Base-by-base conservation (phyloP, 306 rosid genomes). In the Astragalus membranaceus region DNA sequence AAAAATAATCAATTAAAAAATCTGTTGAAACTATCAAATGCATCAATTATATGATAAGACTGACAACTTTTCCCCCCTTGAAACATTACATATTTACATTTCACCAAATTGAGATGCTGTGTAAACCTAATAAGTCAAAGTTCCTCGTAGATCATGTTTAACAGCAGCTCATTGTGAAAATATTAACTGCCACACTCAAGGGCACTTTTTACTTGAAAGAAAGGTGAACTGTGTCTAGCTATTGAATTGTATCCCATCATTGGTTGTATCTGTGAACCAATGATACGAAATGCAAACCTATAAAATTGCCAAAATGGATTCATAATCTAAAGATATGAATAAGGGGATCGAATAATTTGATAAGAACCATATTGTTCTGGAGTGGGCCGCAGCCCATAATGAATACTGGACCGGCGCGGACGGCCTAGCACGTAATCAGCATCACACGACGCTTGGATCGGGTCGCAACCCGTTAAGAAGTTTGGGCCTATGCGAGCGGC, bases 201-300 rank as follows among this genome's bases (percentile, higher is more conserved):
- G 62, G 65, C 7, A 30, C 64, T n/a, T 46, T 67, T 72, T 55
- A 26, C 72, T 71, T 43, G 29, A 43, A 58, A 66, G 67, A 71
- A 64, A 43, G n/a, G 58, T 37, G 64, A 69, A 57, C n/a, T 13
- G 44, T 56, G 5, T 62, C 68, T 57, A 66, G 70, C 53, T 48
- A 44, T 65, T 47, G 57, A 42, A 51, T 7, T 11, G 20, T 13
- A 64, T 20, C 46, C 74, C 29, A 65, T 51, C n/a, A 20, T 7
- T 55, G 29, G 23, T 48, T 5, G 42, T 55, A n/a, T 35, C 51
- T 74, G 41, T 5, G 48, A 17, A 65, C 20, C 20, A 30, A 10
- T 66, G 14, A 20, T 47, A 8, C 36, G 41, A 49, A 51, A 49
- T 29, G 10, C 7, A 10, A 14, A 15, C 39, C 29, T 35, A 15